Conservation (phyloP, 331 rosid species). For the Quercus phellos region DNA sequence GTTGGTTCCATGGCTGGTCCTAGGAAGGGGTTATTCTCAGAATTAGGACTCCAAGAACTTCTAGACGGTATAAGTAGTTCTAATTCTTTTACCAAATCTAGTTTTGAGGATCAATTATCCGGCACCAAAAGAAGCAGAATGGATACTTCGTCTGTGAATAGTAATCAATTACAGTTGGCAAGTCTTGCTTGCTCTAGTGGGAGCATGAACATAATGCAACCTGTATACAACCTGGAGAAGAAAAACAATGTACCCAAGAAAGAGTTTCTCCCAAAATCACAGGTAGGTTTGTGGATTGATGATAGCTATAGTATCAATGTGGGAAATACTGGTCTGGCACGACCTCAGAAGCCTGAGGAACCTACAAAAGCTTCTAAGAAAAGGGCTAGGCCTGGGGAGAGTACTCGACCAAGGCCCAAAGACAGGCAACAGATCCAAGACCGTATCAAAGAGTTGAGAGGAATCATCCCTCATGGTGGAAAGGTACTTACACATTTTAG, state of each 20-base stretch:
- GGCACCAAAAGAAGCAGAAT: conserved; percentile 29
- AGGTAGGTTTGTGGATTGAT: conserved; percentile 51
- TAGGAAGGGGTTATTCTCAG: conserved; percentile 57
- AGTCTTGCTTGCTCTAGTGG: conserved; percentile 21
- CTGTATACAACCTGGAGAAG: conserved; percentile 28
- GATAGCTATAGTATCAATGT: conserved; percentile 48
- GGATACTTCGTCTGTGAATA: conserved; percentile 34
- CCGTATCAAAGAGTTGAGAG: conserved; percentile 75
- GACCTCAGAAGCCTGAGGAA: conserved; percentile 46
- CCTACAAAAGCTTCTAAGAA: conserved; percentile 44
- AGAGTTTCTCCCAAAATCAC: conserved; percentile 43
- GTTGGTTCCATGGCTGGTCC: conserved; percentile 24
- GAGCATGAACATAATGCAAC: conserved; percentile 24
- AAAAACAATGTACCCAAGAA: conserved; percentile 31
- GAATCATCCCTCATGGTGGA: conserved; percentile 73
- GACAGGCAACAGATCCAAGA: conserved; percentile 98
- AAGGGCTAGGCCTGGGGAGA: conserved; percentile 75
- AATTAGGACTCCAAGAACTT: conserved; percentile 63
- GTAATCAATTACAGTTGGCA: conserved; percentile 26
- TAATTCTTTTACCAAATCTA: conserved; percentile 30
- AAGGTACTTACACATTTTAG: conserved; percentile 48
- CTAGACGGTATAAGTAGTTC: conserved; percentile 40
- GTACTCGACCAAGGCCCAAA: conserved; percentile 80
- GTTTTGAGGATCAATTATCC: conserved; percentile 37
- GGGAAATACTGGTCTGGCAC: conserved; percentile 26